Conservation (phyloP, 805 yeast genomes). For the Pichia deserticola region DNA sequence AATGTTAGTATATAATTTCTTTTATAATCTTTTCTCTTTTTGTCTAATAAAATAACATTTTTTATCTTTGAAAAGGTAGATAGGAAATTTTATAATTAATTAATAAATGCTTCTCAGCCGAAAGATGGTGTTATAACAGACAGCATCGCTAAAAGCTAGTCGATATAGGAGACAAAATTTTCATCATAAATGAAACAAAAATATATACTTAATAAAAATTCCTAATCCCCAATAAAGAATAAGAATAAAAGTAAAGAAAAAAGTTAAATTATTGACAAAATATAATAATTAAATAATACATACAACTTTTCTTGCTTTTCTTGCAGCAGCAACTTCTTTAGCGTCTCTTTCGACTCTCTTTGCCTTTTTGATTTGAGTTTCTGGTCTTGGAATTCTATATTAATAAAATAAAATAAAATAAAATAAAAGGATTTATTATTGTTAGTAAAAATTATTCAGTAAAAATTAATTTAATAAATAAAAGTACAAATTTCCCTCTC, state of each 20-base stretch:
- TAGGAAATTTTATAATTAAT: neutral
- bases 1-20: constrained; percentile 23
- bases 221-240: neutral
- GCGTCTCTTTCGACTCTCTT: constrained; percentile 72
- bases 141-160: constrained; percentile 69
- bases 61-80: neutral
- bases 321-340: constrained; percentile 74
- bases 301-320: constrained; percentile 73
- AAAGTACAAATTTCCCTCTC: constrained; percentile 3
- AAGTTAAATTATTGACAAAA: too few species aligned
- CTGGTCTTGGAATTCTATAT: constrained; percentile 55
- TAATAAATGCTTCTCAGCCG: constrained; percentile 35
- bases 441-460: constrained; percentile 12
- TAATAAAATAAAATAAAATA: constrained; percentile 8
- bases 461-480: neutral
- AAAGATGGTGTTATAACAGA: constrained; percentile 73
- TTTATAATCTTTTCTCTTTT: too few species aligned
- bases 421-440: neutral
- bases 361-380: constrained; percentile 77
- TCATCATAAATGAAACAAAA: constrained; percentile 32
- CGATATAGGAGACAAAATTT: constrained; percentile 38
- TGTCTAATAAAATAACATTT: neutral
- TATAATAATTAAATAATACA: constrained; percentile 32
- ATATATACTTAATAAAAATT: neutral
- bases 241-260: neutral